Evolutionary conservation across 805 yeast genomes (phyloP).

Genomic region (Ogataea ganodermae): DNA sequence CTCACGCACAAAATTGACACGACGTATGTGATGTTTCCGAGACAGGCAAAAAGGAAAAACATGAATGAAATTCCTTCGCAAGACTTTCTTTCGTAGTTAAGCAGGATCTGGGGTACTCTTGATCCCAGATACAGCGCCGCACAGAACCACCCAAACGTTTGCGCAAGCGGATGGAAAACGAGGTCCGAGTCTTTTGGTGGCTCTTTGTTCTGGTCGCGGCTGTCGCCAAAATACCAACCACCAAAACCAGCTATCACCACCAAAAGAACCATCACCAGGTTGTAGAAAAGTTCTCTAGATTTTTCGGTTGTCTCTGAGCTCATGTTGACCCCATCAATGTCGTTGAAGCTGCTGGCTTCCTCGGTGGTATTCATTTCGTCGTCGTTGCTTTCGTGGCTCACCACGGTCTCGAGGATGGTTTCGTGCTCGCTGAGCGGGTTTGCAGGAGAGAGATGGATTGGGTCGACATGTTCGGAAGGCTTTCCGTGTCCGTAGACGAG

Average conservation of each 20-base stretch:
- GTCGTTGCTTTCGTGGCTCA: slow-evolving; percentile 42
- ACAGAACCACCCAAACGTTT: slow-evolving; percentile 81
- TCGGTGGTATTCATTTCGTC: slow-evolving; percentile 27
- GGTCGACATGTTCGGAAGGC: slow-evolving; percentile 53
- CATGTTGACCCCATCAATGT: slow-evolving; percentile 34
- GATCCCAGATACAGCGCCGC: slow-evolving; percentile 81
- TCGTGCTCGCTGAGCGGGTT: slow-evolving; percentile 77
- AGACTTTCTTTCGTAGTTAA: slow-evolving; percentile 83
- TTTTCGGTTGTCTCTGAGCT: slow-evolving; percentile 15
- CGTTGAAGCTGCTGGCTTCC: slow-evolving; percentile 33
- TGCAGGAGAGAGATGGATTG: slow-evolving; percentile 84
- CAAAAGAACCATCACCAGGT: slow-evolving; percentile 55
- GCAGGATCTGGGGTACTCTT: slow-evolving; percentile 85
- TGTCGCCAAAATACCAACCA: slow-evolving; percentile 73
- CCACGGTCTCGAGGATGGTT: slow-evolving; percentile 56
- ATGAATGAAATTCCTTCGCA: slow-evolving; percentile 94
- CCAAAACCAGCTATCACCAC: slow-evolving; percentile 78
- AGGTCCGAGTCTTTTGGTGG: slow-evolving; percentile 44
- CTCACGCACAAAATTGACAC: slow-evolving; percentile 79
- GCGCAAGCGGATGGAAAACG: slow-evolving; percentile 76
- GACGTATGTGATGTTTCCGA: slow-evolving; percentile 91
- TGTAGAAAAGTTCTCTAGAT: slow-evolving; percentile 33
- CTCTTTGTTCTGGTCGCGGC: slow-evolving; percentile 35
- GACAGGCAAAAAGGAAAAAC: slow-evolving; percentile 91
- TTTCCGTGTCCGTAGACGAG: slow-evolving; percentile 69